Conservation (phyloP, 306 rosid genomes). For the Arachis stenosperma region DNA sequence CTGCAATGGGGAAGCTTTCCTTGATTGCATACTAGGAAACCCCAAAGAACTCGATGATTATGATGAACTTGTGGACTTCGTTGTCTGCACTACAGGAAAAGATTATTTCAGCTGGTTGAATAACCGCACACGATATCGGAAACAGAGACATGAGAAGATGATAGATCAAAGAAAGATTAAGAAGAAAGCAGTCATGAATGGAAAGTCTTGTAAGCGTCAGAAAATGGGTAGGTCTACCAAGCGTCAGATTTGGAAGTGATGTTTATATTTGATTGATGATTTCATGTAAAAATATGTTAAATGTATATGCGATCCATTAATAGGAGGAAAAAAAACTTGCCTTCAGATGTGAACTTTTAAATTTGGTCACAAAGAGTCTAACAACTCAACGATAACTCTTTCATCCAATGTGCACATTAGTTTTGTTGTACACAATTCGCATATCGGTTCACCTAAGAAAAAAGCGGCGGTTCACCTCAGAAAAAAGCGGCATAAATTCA, state of each 20-base stretch:
- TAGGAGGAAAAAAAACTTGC: no score
- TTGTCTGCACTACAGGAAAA: slow-evolving; percentile 60
- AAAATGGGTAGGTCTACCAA: slow-evolving; percentile 31
- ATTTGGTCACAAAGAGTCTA: no score
- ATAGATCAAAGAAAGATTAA: slow-evolving; percentile 51
- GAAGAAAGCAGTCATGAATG: slow-evolving; percentile 49
- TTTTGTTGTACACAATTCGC: no score
- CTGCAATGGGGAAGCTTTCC: slow-evolving; percentile 56
- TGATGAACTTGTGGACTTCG: slow-evolving; percentile 65
- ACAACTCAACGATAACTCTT: not conserved
- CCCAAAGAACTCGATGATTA: slow-evolving; percentile 40
- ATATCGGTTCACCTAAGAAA: no score
- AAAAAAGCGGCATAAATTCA: not conserved
- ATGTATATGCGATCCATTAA: not conserved
- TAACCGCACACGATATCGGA: slow-evolving; percentile 44
- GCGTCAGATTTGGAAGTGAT: no score
- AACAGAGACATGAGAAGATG: slow-evolving; percentile 48
- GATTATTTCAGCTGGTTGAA: slow-evolving; percentile 70
- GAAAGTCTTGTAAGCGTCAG: slow-evolving; percentile 23
- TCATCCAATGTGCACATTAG: not conserved
- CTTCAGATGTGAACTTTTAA: no score
- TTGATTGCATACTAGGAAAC: slow-evolving; percentile 48
- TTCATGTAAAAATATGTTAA: not conserved
- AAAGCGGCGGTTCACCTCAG: no score
- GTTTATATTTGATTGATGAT: no score